phyloP scores from a whole-genome alignment of 768 basidiomycete genomes.

The Dioszegia hungarica region DNA sequence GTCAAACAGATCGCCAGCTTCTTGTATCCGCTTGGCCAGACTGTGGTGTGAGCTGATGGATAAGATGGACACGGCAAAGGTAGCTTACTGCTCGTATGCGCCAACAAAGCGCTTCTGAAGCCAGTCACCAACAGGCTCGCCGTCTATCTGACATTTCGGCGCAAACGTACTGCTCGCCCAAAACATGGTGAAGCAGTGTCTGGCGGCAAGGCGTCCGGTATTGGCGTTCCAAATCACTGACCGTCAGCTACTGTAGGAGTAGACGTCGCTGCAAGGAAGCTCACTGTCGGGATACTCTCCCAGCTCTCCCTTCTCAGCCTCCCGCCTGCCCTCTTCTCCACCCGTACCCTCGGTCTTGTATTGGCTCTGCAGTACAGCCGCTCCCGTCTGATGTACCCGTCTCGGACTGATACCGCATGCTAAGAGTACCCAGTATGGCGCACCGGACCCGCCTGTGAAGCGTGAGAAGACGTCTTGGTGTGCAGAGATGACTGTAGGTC shows the following conservation, averaged over 20 bases:
- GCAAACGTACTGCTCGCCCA: constrained; percentile 86
- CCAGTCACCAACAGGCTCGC: constrained; percentile 85
- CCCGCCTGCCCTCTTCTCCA: constrained; percentile 25
- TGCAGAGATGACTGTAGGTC: constrained; percentile 83
- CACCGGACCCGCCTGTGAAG: constrained; percentile 89
- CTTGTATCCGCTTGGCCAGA: constrained; percentile 67
- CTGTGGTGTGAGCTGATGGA: constrained; percentile 19
- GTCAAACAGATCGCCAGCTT: constrained; percentile 72
- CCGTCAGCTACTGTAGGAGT: not conserved
- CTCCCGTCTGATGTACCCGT: constrained; percentile 34
- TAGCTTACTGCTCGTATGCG: constrained; percentile 59
- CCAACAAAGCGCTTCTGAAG: constrained; percentile 70
- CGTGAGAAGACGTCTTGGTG: constrained; percentile 98
- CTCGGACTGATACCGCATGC: constrained; percentile 83
- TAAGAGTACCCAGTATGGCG: constrained; percentile 85
- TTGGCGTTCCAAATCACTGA: constrained; percentile 97
- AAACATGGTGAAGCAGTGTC: constrained; percentile 91
- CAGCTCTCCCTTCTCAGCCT: constrained; percentile 14
- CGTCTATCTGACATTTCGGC: constrained; percentile 84
- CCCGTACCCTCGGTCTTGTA: constrained; percentile 23
- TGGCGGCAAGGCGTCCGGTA: constrained; percentile 77
- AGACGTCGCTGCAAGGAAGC: not conserved
- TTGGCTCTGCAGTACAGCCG: constrained; percentile 26
- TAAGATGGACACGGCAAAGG: not conserved
- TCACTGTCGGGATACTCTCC: constrained; percentile 37